A percentile compares a stretch with the other conserved stretches of the same genome.
These are phyloP conservation scores for Forsythia viridissima DNA, from an alignment of 257 asterid genomes.

Conservation along the genomic window DNA sequence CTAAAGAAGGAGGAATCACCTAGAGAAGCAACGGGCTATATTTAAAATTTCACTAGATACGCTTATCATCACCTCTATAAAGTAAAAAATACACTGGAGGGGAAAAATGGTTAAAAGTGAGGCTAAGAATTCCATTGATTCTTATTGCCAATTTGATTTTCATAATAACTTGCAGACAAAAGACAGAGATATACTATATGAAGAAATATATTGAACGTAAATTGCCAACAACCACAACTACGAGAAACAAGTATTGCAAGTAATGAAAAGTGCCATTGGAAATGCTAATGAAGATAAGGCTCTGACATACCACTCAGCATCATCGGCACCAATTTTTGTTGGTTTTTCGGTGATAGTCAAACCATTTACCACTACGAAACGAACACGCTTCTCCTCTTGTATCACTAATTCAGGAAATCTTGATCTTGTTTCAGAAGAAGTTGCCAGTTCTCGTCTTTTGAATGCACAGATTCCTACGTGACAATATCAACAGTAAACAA, in stretches of 20 bases:
- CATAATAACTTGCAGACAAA: background rate
- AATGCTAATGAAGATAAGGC: conserved; percentile 16
- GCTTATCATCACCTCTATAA: background rate
- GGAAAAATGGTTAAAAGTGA: background rate
- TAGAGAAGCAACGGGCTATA: background rate
- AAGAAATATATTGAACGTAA: background rate
- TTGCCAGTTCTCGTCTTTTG: conserved; percentile 92
- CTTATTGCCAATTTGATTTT: background rate
- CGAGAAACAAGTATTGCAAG: conserved; percentile 8
- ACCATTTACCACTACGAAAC: conserved; percentile 97
- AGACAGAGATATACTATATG: background rate
- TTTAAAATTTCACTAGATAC: background rate
- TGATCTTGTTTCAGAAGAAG: conserved; percentile 92
- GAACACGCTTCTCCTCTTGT: conserved; percentile 98
- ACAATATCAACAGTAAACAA: conserved; percentile 20
- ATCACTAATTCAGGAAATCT: conserved; percentile 94
- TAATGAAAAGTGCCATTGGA: conserved; percentile 9
- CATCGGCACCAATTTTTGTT: conserved; percentile 61
- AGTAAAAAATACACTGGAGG: background rate
- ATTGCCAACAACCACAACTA: background rate
- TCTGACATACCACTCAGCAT: conserved; percentile 79
- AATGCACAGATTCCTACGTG: conserved; percentile 65
- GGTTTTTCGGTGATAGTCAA: conserved; percentile 84
- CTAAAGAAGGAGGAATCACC: background rate
- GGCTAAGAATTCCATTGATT: background rate